Base-by-base conservation (phyloP, 495 filamentous ascomycete species). In the Margaritispora aquatica region DNA sequence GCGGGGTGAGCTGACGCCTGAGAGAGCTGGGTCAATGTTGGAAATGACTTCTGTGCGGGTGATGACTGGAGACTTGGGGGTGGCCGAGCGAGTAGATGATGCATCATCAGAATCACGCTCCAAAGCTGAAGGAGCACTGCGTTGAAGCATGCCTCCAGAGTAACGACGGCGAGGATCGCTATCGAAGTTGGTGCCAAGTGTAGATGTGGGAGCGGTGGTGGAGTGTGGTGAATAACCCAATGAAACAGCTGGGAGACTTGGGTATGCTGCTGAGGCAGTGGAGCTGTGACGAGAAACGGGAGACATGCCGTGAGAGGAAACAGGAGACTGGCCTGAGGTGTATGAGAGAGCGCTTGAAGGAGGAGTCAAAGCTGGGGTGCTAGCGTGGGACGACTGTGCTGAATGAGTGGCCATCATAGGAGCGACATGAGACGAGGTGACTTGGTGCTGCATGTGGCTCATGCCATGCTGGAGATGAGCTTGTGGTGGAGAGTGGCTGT, bases 321-420 rank as follows among this genome's bases (percentile, higher is more conserved):
- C 84, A 0, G 94, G 93, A 3, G 93, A 97, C 67, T 94, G 90
- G 56, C 85, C 84, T 0, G 90, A 92, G 21, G 84, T 87, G 73
- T 96, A 94, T 0, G 89, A 92, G 68, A 90, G 80, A 17, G 84
- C 81, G 66, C 87, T 92, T n/a, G 89, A 92, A 1, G 92, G 89
- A 8, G 94, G 94, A 0, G 93, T 97, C 66, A 96, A 79, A 0
- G 88, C 92, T 8, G 92, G 91, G 20, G 91, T 95, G 56, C 86
- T 78, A 51, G 73, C 70, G n/a, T 66, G 60, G 44, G 74, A 74
- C 4, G 79, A 84, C 58, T 76, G 82, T 66, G 71, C 78, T 0
- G 84, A 75, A 27, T 76, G 70, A 20, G 76, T 70, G 17, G 81
- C 78, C 64, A 84, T 83, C 63, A 87, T 75, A 0, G 86, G 81